Conservation (phyloP, 345 rosid species). For the Pugionium cornutum region DNA sequence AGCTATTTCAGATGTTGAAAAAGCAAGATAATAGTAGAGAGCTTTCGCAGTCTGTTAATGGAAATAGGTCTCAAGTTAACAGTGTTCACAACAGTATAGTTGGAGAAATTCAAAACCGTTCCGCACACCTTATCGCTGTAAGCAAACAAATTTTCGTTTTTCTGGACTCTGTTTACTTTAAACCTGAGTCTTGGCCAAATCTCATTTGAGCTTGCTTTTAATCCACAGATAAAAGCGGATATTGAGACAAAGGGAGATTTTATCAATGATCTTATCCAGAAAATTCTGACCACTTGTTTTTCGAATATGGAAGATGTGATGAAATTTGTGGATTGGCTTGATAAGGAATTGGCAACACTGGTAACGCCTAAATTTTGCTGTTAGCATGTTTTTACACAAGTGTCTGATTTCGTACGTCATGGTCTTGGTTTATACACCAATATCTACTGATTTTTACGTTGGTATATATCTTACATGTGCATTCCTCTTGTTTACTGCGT, state of each 20-base stretch:
- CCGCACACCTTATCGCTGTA: conserved; percentile 83
- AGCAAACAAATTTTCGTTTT: conserved; percentile 28
- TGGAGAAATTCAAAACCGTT: conserved; percentile 91
- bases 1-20: conserved; percentile 48
- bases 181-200: neutral
- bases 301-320: conserved; percentile 74
- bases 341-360: conserved; percentile 66
- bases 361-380: conserved; percentile 45
- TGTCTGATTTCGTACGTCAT: neutral
- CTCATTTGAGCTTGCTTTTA: neutral
- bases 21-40: conserved; percentile 58
- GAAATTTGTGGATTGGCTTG: conserved; percentile 82
- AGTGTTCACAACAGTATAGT: conserved; percentile 77
- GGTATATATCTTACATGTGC: conserved; percentile 4
- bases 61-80: conserved; percentile 39
- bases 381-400: neutral
- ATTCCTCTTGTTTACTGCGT: conserved; percentile 9
- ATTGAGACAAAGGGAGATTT: conserved; percentile 82
- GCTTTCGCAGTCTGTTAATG: conserved; percentile 39
- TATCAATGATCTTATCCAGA: conserved; percentile 66
- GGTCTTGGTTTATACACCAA: conserved; percentile 9
- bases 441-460: neutral
- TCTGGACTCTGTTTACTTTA: conserved; percentile 1
- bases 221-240: conserved; percentile 70
- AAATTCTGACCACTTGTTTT: conserved; percentile 62